phyloP scores from a whole-genome alignment of 2,329 filamentous ascomycete genomes.

The Colletotrichum truncatum region DNA sequence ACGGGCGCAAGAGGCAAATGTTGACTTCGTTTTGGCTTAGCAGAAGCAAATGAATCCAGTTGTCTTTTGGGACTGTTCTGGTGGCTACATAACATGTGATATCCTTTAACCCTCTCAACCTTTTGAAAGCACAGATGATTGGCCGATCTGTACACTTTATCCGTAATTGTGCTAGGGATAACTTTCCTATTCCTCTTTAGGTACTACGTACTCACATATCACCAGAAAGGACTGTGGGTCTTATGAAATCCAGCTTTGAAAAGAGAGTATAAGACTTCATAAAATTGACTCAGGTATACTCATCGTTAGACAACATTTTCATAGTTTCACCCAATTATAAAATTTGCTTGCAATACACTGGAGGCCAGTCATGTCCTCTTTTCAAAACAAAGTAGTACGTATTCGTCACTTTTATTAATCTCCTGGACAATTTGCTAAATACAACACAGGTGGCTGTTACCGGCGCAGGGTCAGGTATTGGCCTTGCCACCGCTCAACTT shows the following conservation, averaged over 20 bases:
- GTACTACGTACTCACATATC: too few relatives aligned
- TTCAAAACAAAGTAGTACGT: background rate
- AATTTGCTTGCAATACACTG: too few relatives aligned
- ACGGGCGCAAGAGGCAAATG: background rate
- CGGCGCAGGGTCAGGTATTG: slow-evolving; percentile 58
- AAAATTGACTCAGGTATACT: too few relatives aligned
- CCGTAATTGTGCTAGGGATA: background rate
- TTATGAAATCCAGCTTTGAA: too few relatives aligned
- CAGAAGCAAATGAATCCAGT: too few relatives aligned
- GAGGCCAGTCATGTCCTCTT: slow-evolving; percentile 1
- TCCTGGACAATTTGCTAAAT: background rate
- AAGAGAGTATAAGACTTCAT: too few relatives aligned
- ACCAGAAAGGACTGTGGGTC: too few relatives aligned
- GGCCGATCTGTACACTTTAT: background rate
- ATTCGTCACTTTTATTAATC: background rate
- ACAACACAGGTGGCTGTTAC: slow-evolving; percentile 51
- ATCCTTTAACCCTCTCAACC: background rate
- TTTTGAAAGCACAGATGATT: background rate
- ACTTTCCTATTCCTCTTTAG: background rate
- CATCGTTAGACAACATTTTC: background rate
- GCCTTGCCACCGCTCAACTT: slow-evolving; percentile 53
- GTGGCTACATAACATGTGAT: background rate
- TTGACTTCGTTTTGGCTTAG: background rate
- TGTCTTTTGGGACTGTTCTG: background rate
- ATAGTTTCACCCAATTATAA: background rate